Conservation (phyloP, 2,329 filamentous ascomycete genomes). For the Magnaporthiopsis poae region DNA sequence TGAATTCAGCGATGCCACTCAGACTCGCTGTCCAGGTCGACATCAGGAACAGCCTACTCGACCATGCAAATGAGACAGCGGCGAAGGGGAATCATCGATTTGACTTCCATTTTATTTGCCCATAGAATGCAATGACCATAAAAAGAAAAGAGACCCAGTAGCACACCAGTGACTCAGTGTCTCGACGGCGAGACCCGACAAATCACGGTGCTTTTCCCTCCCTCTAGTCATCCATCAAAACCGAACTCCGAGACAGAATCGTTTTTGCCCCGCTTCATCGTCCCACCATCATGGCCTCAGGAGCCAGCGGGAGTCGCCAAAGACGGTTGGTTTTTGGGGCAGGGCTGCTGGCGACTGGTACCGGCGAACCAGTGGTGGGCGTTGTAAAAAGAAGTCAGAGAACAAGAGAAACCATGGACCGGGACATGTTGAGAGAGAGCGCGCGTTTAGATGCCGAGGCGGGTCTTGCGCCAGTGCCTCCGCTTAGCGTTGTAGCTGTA, state of each 20-base stretch:
- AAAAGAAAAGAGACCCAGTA: slow-evolving; percentile 4
- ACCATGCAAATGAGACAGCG: neutral
- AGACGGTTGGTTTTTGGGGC: neutral
- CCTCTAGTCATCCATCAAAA: slow-evolving; percentile 4
- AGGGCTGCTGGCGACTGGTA: neutral
- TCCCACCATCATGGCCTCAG: slow-evolving; percentile 1
- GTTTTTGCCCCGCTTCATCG: neutral
- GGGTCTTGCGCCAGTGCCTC: slow-evolving; percentile 99
- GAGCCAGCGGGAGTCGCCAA: neutral
- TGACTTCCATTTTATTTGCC: slow-evolving; percentile 7
- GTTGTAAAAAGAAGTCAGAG: neutral
- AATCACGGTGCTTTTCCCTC: slow-evolving; percentile 1
- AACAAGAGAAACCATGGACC: neutral
- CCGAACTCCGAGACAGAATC: slow-evolving; percentile 8
- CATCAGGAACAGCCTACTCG: neutral
- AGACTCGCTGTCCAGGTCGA: neutral
- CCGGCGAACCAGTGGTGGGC: neutral
- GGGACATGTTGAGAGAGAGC: slow-evolving; percentile 13
- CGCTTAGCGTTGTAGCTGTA: slow-evolving; percentile 98
- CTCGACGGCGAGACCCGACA: neutral
- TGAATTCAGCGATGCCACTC: too few species aligned
- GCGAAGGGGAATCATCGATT: neutral
- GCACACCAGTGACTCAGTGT: neutral
- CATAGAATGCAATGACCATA: slow-evolving; percentile 8
- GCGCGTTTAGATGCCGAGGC: slow-evolving; percentile 84